Percentiles rank a stretch among this genome's conserved stretches.
phyloP scores from a whole-genome alignment of 805 yeast species.

The Ogataea methanolica region DNA sequence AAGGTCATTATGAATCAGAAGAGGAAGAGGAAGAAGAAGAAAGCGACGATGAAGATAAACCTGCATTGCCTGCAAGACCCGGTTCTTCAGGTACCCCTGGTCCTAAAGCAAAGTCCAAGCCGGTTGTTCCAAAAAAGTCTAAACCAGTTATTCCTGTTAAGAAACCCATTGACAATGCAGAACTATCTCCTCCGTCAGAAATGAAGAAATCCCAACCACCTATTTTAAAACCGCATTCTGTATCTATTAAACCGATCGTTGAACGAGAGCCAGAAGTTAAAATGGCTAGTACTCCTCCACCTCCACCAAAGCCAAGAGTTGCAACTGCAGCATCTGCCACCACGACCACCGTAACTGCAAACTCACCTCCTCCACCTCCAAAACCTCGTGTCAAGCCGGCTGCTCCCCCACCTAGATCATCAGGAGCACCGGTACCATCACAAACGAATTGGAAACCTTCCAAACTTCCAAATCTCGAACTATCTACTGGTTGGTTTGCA shows the following conservation, averaged over 20 bases:
- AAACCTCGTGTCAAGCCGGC: constrained; percentile 24
- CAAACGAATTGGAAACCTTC: constrained; percentile 31
- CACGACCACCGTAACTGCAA: constrained; percentile 4
- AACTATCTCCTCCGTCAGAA: background rate
- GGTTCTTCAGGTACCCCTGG: background rate
- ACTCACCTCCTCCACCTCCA: constrained; percentile 31
- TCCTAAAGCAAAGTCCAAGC: background rate
- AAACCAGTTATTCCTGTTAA: constrained; percentile 1
- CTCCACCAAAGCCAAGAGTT: constrained; percentile 11
- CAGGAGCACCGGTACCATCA: constrained; percentile 1
- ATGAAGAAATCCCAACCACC: background rate
- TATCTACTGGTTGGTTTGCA: constrained; percentile 44
- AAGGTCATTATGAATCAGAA: background rate
- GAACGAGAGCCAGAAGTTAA: too few species aligned
- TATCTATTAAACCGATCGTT: too few species aligned
- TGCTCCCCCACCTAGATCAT: constrained; percentile 21
- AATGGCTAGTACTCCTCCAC: background rate
- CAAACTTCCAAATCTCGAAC: constrained; percentile 35
- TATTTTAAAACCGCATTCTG: background rate
- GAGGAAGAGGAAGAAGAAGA: background rate
- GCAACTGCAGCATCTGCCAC: constrained; percentile 6
- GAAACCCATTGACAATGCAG: background rate
- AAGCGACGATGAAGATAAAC: constrained; percentile 23
- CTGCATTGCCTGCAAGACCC: constrained; percentile 22
- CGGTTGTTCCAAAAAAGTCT: constrained; percentile 5